Conservation (phyloP, 2,329 filamentous ascomycete genomes). For the Fusarium keratoplasticum region DNA sequence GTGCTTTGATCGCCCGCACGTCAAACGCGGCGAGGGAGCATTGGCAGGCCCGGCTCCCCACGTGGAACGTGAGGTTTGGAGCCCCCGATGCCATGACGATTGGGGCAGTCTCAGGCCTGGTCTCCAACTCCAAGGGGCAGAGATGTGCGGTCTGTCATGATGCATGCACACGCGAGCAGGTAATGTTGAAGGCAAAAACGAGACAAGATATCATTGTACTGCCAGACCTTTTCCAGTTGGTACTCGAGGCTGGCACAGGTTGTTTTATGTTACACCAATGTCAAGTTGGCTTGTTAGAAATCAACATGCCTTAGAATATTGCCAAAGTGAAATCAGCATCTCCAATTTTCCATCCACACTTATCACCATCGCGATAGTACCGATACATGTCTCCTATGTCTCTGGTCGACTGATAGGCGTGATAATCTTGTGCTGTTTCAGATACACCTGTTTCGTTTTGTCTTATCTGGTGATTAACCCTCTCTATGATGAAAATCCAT, state of each 20-base stretch:
- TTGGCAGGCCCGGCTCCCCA: neutral
- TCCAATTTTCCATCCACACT: neutral
- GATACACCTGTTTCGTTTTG: constrained; percentile 5
- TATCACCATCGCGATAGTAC: neutral
- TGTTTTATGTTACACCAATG: neutral
- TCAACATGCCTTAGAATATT: neutral
- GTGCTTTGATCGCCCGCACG: constrained; percentile 14
- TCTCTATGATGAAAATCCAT: constrained; percentile 7
- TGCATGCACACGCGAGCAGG: neutral
- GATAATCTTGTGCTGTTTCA: constrained; percentile 2
- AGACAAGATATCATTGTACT: neutral
- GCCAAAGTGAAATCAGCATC: neutral
- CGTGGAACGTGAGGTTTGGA: constrained; percentile 2
- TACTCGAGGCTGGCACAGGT: neutral
- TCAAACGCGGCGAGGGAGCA: constrained; percentile 8
- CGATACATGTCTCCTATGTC: neutral
- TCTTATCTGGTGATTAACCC: constrained; percentile 3
- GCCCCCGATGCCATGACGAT: constrained; percentile 1
- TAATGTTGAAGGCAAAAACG: neutral
- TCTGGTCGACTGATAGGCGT: neutral
- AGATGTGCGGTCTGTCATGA: neutral
- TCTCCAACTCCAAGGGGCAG: neutral
- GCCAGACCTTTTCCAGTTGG: neutral
- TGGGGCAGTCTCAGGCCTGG: constrained; percentile 4
- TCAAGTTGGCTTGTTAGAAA: neutral